Percentiles rank a stretch among this genome's conserved stretches.
These are phyloP conservation scores for Solanum appendiculatum DNA, from an alignment of 257 asterid species.

Conservation along the genomic window DNA sequence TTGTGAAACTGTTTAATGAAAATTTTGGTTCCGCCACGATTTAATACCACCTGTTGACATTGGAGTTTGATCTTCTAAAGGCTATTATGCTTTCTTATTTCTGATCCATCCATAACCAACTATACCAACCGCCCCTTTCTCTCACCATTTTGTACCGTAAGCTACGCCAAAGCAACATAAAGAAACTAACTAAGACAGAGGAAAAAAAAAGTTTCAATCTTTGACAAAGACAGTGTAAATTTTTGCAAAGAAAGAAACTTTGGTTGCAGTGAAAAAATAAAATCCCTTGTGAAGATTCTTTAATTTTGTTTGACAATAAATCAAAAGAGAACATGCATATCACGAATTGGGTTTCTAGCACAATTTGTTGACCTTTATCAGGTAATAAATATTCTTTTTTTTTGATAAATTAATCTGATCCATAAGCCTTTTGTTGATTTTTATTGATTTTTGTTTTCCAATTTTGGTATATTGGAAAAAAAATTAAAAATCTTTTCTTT, in stretches of 20 bases:
- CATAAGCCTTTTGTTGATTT: neutral
- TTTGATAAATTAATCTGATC: neutral
- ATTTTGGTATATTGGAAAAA: neutral
- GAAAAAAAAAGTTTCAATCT: neutral
- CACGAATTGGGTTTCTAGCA: slow-evolving; percentile 9
- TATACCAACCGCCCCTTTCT: slow-evolving; percentile 8
- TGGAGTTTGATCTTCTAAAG: neutral
- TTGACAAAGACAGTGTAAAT: neutral
- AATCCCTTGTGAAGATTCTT: neutral
- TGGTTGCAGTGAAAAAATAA: neutral
- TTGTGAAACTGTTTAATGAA: no score
- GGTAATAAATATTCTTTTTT: neutral
- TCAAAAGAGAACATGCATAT: slow-evolving; percentile 6
- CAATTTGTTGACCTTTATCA: slow-evolving; percentile 19
- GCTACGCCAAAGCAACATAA: slow-evolving; percentile 5
- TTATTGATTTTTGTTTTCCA: neutral
- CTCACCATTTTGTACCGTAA: slow-evolving; percentile 16
- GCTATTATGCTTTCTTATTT: neutral
- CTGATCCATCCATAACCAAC: slow-evolving; percentile 17
- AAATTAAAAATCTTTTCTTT: neutral
- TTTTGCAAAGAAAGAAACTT: neutral
- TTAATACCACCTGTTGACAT: neutral
- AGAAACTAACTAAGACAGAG: neutral
- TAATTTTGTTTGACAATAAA: neutral
- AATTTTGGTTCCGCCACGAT: neutral